phyloP scores from a whole-genome alignment of 345 rosid genomes.

The Camelina hispida region DNA sequence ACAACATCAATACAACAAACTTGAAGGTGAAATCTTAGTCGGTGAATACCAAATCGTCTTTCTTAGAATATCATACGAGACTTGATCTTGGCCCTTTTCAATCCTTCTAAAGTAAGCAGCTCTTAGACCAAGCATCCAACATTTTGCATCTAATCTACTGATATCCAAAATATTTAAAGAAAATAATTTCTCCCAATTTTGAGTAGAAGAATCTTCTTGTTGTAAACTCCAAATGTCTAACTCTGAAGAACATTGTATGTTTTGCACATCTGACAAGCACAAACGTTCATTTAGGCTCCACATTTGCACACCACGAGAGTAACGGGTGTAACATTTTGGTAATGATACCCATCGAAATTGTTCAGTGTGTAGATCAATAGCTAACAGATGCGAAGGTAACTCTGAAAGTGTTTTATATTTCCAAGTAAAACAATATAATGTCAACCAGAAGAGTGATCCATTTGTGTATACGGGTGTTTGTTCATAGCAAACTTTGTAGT shows the following conservation, averaged over 20 bases:
- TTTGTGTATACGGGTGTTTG: not conserved
- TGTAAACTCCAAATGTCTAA: conserved; percentile 10
- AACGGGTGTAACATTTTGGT: not conserved
- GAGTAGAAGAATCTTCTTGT: not conserved
- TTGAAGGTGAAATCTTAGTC: not conserved
- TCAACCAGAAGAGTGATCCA: not conserved
- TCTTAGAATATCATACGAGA: not conserved
- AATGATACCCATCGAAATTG: not conserved
- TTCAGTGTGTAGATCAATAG: conserved; percentile 1
- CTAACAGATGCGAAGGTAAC: not conserved
- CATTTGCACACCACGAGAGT: conserved; percentile 1
- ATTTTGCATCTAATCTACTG: not conserved
- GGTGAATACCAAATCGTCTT: not conserved
- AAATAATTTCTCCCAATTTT: not conserved
- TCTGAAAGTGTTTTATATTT: not conserved
- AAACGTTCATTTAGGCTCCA: not conserved
- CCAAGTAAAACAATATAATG: not conserved
- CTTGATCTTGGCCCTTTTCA: not conserved
- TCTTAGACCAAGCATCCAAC: not conserved
- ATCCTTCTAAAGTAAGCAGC: not conserved
- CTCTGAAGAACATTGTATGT: not conserved
- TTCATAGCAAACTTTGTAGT: not conserved
- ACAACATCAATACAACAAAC: no score
- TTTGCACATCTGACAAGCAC: not conserved
- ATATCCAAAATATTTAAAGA: not conserved